Base-by-base conservation (phyloP, 164 flowering plant species). In the Dillenia turbinata region DNA sequence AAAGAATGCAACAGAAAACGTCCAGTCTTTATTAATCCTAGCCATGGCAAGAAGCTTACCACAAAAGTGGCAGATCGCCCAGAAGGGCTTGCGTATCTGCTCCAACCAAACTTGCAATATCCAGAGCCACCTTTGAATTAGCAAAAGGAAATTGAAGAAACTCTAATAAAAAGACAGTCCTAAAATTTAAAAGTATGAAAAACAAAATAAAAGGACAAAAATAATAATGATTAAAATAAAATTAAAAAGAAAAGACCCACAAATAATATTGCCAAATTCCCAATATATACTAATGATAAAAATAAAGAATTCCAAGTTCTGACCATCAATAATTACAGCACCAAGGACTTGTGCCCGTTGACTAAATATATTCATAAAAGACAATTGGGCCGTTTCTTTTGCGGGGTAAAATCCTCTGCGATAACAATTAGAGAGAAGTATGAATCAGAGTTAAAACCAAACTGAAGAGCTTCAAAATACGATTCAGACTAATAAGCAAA, bases 21-120 rank as follows among this genome's bases (percentile, higher is more conserved):
- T 33, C 40, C 6, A 33, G 40, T 33, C 40, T 33, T 33, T 33
- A 5, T 33, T 33, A 33, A 33, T 33, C 40, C 51, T 11, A 49
- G 53, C 50, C 44, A 47, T 19, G 63, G 47, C 14, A 65, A 10
- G 57, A 57, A 49, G n/a, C 82, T 85, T 60, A 88, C 98, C 88
- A 89, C 54, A 75, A 89, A 93, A 16, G 97, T 87, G 10, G 98
- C 86, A 0, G 96, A 77, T 10, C 80, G 73, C 54, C 97, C 96
- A 47, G 97, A 90, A 14, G 95, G 96, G 56, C 67, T 16, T 50
- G 69, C 55, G 77, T 85, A 87, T 65, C 89, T 89, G 82, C 96
- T 93, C 97, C 96, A 93, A 24, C 98, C 98, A 78, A 72, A 93
- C 72, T 93, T 93, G 83, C 95, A 90, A 66, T 93, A 93, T 45